These are phyloP conservation scores for Iris macrosiphon DNA, from an alignment of 106 monocot species.

Conservation along the genomic window DNA sequence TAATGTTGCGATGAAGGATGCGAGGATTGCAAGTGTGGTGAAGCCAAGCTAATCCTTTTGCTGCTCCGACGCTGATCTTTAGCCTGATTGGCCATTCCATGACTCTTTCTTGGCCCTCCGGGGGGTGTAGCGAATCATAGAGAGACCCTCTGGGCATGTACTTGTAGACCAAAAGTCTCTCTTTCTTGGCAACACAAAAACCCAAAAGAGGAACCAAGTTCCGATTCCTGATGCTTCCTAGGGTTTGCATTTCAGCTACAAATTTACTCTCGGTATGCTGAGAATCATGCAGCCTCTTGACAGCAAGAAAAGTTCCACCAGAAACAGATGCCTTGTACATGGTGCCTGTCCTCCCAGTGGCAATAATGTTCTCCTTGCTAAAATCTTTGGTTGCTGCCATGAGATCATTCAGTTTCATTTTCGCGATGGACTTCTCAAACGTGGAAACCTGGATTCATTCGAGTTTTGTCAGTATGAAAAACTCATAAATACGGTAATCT, in stretches of 20 bases:
- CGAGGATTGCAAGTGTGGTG: conserved; percentile 90
- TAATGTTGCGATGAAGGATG: conserved; percentile 86
- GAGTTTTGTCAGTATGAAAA: background rate
- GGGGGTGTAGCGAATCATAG: conserved; percentile 46
- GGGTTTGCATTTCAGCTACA: conserved; percentile 68
- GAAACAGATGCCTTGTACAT: conserved; percentile 72
- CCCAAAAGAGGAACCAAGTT: conserved; percentile 75
- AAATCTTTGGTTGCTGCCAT: conserved; percentile 78
- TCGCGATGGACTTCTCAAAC: conserved; percentile 82
- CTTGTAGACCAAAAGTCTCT: conserved; percentile 68
- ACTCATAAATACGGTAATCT: background rate
- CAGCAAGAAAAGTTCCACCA: conserved; percentile 53
- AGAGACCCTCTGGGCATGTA: conserved; percentile 62
- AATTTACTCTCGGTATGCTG: conserved; percentile 61
- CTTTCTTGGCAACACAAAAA: conserved; percentile 69
- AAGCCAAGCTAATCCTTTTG: conserved; percentile 87
- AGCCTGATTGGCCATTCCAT: conserved; percentile 71
- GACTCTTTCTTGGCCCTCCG: conserved; percentile 9
- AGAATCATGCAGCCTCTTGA: conserved; percentile 74
- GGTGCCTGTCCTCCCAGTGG: conserved; percentile 58
- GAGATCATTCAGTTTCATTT: conserved; percentile 77
- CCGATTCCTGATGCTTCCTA: conserved; percentile 50
- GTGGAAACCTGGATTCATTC: conserved; percentile 49
- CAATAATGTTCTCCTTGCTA: conserved; percentile 57
- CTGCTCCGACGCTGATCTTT: conserved; percentile 66